phyloP scores from a whole-genome alignment of 805 yeast species.

The Cyberlindnera maclurae region DNA sequence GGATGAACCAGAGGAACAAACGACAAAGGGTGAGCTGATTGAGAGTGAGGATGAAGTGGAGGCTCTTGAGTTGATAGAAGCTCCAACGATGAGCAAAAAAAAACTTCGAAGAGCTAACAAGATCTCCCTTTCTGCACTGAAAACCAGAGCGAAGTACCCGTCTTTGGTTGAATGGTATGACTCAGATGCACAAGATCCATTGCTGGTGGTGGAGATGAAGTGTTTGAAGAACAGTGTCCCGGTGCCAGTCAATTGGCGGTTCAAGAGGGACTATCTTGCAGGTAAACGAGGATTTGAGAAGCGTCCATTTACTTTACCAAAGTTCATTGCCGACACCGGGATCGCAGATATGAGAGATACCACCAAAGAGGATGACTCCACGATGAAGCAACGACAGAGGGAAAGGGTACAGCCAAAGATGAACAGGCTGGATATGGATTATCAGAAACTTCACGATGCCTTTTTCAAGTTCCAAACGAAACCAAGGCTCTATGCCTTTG shows the following conservation, averaged over 20 bases:
- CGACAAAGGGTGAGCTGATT: slow-evolving; percentile 24
- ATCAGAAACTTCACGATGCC: slow-evolving; percentile 73
- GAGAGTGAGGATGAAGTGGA: slow-evolving; percentile 25
- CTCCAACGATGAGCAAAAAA: slow-evolving; percentile 34
- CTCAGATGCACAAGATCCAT: slow-evolving; percentile 77
- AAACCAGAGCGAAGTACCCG: slow-evolving; percentile 54
- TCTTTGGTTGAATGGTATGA: slow-evolving; percentile 83
- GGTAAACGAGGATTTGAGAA: slow-evolving; percentile 60
- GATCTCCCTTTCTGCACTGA: slow-evolving; percentile 61
- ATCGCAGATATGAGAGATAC: slow-evolving; percentile 79
- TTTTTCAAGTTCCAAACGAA: slow-evolving; percentile 76
- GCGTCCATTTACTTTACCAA: slow-evolving; percentile 70
- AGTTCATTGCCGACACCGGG: slow-evolving; percentile 74
- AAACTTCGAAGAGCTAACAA: slow-evolving; percentile 46
- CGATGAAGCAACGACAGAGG: slow-evolving; percentile 65
- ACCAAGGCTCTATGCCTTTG: slow-evolving; percentile 62
- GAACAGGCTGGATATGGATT: slow-evolving; percentile 83
- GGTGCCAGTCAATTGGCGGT: slow-evolving; percentile 82
- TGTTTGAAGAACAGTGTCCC: slow-evolving; percentile 58
- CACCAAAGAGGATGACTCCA: slow-evolving; percentile 39
- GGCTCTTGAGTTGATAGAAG: neutral
- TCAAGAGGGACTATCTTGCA: slow-evolving; percentile 66
- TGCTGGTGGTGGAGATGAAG: slow-evolving; percentile 56
- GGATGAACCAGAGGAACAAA: slow-evolving; percentile 26
- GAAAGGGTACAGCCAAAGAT: slow-evolving; percentile 85